Evolutionary conservation across 2,329 filamentous ascomycete species (phyloP).

Genomic region (Sporothrix inflata): DNA sequence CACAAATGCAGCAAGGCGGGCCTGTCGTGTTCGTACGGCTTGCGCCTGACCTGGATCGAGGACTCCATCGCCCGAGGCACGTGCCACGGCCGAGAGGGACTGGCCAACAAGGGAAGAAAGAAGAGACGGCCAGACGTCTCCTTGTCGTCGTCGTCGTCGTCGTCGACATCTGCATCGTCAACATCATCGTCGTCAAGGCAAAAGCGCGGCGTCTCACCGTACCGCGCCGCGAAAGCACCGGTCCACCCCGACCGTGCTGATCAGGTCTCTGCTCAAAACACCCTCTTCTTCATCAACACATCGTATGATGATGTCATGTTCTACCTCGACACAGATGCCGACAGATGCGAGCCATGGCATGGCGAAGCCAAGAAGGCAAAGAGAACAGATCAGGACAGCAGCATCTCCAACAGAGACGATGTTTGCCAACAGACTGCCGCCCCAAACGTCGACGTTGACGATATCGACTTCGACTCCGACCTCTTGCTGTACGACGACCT

Average conservation of each 20-base stretch:
- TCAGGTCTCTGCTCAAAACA: neutral
- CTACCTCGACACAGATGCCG: neutral
- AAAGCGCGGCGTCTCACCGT: neutral
- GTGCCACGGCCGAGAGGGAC: conserved; percentile 25
- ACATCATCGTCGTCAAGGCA: neutral
- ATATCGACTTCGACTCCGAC: neutral
- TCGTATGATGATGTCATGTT: conserved; percentile 17
- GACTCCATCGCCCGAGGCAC: conserved; percentile 23
- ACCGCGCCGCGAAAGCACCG: neutral
- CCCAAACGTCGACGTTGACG: neutral
- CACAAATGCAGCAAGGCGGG: conserved; percentile 20
- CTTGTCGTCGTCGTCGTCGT: neutral
- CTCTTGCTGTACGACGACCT: neutral
- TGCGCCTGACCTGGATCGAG: conserved; percentile 26
- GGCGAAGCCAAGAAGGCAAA: neutral
- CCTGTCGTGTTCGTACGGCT: conserved; percentile 22
- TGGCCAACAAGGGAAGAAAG: neutral
- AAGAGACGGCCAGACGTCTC: neutral
- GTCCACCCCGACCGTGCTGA: neutral
- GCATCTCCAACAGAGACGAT: too few relatives aligned
- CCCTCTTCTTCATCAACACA: conserved; percentile 20
- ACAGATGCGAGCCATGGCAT: neutral
- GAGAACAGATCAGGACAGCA: neutral
- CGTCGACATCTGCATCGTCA: neutral
- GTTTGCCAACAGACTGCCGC: neutral